These are phyloP conservation scores for Ceratocystis variospora DNA, from an alignment of 2,329 filamentous ascomycete genomes.

Conservation along the genomic window DNA sequence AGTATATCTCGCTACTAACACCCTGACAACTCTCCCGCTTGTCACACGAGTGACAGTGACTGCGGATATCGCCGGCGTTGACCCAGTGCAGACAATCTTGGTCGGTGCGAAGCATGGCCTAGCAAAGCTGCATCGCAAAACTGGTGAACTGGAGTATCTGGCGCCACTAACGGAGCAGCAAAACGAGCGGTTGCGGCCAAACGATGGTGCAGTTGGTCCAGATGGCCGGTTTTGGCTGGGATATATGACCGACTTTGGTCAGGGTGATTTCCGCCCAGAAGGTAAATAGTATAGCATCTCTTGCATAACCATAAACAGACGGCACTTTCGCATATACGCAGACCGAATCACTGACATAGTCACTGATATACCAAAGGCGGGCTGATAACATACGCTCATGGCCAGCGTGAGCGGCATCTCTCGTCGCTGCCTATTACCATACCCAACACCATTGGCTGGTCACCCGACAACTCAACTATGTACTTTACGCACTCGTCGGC, in stretches of 20 bases:
- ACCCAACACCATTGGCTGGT: conserved; percentile 78
- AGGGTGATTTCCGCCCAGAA: conserved; percentile 45
- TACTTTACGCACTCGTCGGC: conserved; percentile 72
- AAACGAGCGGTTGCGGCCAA: conserved; percentile 49
- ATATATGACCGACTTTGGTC: conserved; percentile 62
- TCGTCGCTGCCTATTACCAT: conserved; percentile 61
- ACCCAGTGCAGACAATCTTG: conserved; percentile 51
- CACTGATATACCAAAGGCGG: conserved; percentile 38
- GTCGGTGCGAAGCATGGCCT: conserved; percentile 71
- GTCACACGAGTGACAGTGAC: conserved; percentile 51
- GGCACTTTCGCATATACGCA: not conserved
- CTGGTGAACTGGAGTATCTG: conserved; percentile 41
- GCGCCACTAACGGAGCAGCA: conserved; percentile 32
- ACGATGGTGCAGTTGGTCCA: conserved; percentile 72
- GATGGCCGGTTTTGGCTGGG: conserved; percentile 75
- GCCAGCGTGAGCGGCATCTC: conserved; percentile 45
- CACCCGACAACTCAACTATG: conserved; percentile 54
- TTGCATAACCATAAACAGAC: not conserved
- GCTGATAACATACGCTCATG: conserved; percentile 53
- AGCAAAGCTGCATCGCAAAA: conserved; percentile 57
- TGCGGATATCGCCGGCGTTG: conserved; percentile 58
- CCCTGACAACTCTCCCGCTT: conserved; percentile 46
- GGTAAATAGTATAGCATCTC: conserved; percentile 30
- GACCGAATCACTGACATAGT: not conserved
- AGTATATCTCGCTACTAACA: conserved; percentile 46